These are phyloP conservation scores for Phytopythium kandeliae DNA, from an alignment of 352 stramenopile species.

Conservation along the genomic window DNA sequence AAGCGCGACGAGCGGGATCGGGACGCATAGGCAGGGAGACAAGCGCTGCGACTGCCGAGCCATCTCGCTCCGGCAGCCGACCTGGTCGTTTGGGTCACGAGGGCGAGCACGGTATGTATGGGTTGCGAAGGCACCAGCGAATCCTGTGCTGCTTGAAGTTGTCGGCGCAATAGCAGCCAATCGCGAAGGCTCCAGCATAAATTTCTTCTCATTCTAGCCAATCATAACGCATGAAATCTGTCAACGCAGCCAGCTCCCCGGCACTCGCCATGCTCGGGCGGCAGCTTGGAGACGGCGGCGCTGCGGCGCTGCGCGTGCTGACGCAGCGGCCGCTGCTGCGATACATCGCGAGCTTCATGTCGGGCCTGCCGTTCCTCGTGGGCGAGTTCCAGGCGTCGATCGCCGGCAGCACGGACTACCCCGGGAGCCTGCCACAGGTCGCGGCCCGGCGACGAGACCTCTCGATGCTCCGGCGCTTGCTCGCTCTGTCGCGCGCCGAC, in stretches of 20 bases:
- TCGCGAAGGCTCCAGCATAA: neutral
- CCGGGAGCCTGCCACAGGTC: slow-evolving; percentile 19
- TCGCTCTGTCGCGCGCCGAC: slow-evolving; percentile 5
- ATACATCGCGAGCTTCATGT: slow-evolving; percentile 20
- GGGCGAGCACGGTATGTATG: too few relatives aligned
- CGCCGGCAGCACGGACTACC: slow-evolving; percentile 10
- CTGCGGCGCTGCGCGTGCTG: slow-evolving; percentile 16
- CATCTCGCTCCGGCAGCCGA: too few relatives aligned
- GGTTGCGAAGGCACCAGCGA: too few relatives aligned
- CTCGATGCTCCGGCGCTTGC: slow-evolving; percentile 13
- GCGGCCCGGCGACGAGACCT: slow-evolving; percentile 19
- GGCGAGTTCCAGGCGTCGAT: slow-evolving; percentile 16
- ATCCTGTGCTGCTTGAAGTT: neutral
- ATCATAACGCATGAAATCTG: neutral
- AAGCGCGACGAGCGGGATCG: slow-evolving; percentile 18
- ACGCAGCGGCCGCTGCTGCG: slow-evolving; percentile 13
- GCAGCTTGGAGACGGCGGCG: neutral
- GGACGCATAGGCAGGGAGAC: too few relatives aligned
- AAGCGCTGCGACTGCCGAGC: too few relatives aligned
- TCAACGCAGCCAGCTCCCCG: too few relatives aligned
- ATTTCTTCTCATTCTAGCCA: neutral
- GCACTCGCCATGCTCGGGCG: too few relatives aligned
- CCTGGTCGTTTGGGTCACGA: too few relatives aligned
- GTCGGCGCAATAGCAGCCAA: neutral
- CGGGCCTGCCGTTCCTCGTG: slow-evolving; percentile 15